Evolutionary conservation across 345 rosid genomes (phyloP), one percentile per base, ranked within the genome.

Genomic region (Hevea brasiliensis): DNA sequence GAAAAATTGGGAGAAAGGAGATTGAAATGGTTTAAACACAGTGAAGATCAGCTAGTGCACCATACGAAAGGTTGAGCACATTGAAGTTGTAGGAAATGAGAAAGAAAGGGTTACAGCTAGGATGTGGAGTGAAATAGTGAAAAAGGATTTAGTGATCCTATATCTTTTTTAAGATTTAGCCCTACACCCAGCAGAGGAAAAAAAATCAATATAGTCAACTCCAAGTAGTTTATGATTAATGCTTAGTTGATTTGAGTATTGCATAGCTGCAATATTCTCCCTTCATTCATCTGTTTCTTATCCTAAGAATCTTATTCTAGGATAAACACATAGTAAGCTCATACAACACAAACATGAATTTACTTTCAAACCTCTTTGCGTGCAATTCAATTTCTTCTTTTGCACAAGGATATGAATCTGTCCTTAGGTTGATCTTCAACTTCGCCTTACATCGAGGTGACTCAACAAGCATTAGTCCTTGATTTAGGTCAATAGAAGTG

Each of bases 401-500:
- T 47, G 68, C 77, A n/a, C 50, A 66, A 41, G 69, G 66, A 84
- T 65, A 32, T 42, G 81, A 82, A 68, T 83, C 83, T 72, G 89
- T 76, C 62, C 80, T 76, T 42, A 92, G 75, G 77, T 78, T 81
- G 80, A 95, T 89, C 77, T 74, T 83, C 79, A 92, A 72, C 79
- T 88, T 89, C 75, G 41, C 83, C 78, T 82, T 77, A 80, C 91
- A 90, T 62, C 60, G 79, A 44, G 89, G 82, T 20, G 98, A 87
- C 67, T 89, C 82, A 14, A 90, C 90, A 77, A 68, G 77, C 81
- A 95, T 73, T 65, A 81, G 35, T 35, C 86, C 90, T 79, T 60
- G 81, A 48, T 84, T 76, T 73, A 89, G 90, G 85, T 92, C 89
- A 68, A 95, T 84, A 54, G 48, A 84, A 75, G 99, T 85, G 57